A percentile compares a stretch with the other conserved stretches of the same genome.
Conservation (phyloP, 176 grass and related monocot species). For the Zoysia japonica region DNA sequence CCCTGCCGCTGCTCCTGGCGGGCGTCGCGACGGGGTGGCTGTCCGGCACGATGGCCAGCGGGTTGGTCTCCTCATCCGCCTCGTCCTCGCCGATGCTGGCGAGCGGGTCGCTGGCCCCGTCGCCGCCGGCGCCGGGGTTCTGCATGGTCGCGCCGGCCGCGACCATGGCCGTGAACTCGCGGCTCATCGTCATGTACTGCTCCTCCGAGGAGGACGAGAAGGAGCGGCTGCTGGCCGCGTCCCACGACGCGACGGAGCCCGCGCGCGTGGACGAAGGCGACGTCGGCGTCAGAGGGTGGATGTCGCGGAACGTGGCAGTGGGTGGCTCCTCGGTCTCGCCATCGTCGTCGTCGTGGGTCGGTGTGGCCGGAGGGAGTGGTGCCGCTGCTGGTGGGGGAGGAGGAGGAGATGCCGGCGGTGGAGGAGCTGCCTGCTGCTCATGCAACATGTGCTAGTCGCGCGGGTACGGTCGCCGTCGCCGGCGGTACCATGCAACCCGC, state of each 20-base stretch:
- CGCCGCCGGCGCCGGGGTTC: background rate
- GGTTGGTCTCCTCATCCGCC: slow-evolving; percentile 83
- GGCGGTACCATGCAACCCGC: background rate
- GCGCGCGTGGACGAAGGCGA: slow-evolving; percentile 33
- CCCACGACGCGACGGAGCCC: slow-evolving; percentile 34
- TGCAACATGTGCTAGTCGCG: slow-evolving; percentile 54
- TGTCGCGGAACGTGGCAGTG: slow-evolving; percentile 69
- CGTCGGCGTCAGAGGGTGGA: slow-evolving; percentile 59
- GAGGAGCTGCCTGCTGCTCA: slow-evolving; percentile 42
- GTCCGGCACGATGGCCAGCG: slow-evolving; percentile 81
- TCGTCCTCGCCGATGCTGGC: slow-evolving; percentile 76
- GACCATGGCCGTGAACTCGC: slow-evolving; percentile 76
- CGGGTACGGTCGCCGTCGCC: slow-evolving; percentile 15
- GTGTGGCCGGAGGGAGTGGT: background rate
- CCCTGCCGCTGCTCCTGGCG: slow-evolving; percentile 13
- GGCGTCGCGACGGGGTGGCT: slow-evolving; percentile 69
- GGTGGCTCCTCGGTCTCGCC: background rate
- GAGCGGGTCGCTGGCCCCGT: slow-evolving; percentile 10
- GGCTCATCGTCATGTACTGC: slow-evolving; percentile 78
- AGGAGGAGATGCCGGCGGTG: background rate
- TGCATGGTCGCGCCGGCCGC: slow-evolving; percentile 68
- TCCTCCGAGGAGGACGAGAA: slow-evolving; percentile 42
- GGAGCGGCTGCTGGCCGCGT: slow-evolving; percentile 65
- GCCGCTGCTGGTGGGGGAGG: background rate
- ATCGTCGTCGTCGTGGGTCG: background rate